These are phyloP conservation scores for Suillus subaureus DNA, from an alignment of 768 basidiomycete genomes.

Conservation along the genomic window DNA sequence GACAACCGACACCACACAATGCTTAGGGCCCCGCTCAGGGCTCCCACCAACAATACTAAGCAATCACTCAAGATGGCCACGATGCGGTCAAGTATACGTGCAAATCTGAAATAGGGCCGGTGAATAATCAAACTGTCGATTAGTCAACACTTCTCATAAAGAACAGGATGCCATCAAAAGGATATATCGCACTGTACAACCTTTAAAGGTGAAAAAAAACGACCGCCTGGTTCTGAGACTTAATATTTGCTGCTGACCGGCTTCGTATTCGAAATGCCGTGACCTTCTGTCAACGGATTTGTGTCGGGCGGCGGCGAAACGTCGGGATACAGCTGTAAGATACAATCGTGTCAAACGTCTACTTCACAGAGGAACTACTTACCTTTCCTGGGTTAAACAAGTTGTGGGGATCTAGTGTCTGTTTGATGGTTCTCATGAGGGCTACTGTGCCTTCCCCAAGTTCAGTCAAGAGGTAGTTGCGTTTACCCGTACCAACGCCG, in stretches of 20 bases:
- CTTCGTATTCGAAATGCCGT: not conserved
- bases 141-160: not conserved
- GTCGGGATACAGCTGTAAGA: constrained; percentile 17
- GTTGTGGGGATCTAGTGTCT: constrained; percentile 44
- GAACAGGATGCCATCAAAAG: not conserved
- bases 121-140: not conserved
- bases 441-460: constrained; percentile 51
- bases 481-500: constrained; percentile 50
- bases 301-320: not conserved
- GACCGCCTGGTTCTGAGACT: not conserved
- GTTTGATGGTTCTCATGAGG: constrained; percentile 54
- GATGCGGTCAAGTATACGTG: not conserved
- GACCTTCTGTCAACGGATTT: not conserved
- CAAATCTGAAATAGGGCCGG: not conserved
- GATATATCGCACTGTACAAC: not conserved
- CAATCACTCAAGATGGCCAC: not conserved
- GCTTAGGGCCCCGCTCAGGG: not conserved
- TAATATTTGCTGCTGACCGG: not conserved
- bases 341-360: not conserved
- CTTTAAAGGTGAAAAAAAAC: not conserved
- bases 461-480: constrained; percentile 48
- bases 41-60: not conserved
- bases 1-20: not conserved
- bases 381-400: constrained; percentile 53
- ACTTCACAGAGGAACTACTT: constrained; percentile 6